Base-by-base conservation (phyloP, 331 rosid species). In the Ulmus americana region DNA sequence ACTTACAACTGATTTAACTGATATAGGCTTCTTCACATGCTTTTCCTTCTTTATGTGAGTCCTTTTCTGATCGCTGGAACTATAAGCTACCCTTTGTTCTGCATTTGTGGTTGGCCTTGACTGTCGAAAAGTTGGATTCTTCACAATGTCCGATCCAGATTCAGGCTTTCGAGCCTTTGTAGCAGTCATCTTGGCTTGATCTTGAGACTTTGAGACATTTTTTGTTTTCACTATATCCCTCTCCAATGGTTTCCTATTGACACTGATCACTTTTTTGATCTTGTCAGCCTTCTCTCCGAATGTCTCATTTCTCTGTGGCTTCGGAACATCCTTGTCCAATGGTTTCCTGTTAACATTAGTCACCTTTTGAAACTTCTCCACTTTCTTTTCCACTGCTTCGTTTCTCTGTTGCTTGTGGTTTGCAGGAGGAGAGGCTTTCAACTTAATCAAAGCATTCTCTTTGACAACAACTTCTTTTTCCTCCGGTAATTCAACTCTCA, bases 1-100 rank as follows among this genome's bases (percentile, higher is more conserved):
- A 81, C 94, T 81, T 76, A 85, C 92, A 45, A 73, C 42, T 74
- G 82, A 63, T 74, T 82, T 83, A 61, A 77, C 70, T 61, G 62
- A 79, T 41, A 59, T 71, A 16, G 69, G 65, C 67, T 74, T 71
- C 50, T 72, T 79, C 53, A 50, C 62, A 45, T 73, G 62, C 58
- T 45, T 77, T 65, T 45, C 81, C 80, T 79, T 85, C 84, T 79
- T 82, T 71, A 46, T 61, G 55, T 63, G 82, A 55, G 50, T 81
- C 78, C 76, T 86, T 49, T 39, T 87, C 61, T 12, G 80, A 40
- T 79, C 72, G 38, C 48, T 67, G 39, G 77, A 58, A 72, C 55
- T 75, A 8, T 10, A 55, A 67, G 52, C 42, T 55, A 63, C 43
- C 55, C 22, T 73, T 56, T 69, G 62, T 13, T 54, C 43, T 76